These are phyloP conservation scores for Tolypocladium paradoxum DNA, from an alignment of 2,329 filamentous ascomycete genomes.

Conservation along the genomic window DNA sequence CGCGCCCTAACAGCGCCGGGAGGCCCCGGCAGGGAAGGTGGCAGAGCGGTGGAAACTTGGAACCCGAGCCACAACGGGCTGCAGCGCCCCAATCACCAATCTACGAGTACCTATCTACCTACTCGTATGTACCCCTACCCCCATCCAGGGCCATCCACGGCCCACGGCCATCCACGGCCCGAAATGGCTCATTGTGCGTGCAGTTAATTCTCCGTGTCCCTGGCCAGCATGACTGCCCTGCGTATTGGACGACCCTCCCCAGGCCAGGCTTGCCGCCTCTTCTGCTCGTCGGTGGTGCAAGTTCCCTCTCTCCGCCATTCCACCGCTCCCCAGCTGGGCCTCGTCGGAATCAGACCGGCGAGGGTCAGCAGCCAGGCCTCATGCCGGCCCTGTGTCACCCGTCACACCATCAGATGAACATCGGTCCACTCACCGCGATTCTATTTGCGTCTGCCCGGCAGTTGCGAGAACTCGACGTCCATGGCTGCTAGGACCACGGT, in stretches of 20 bases:
- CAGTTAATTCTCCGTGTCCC: too few relatives aligned
- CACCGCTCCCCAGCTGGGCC: neutral
- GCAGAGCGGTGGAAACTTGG: neutral
- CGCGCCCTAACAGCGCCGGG: slow-evolving; percentile 2
- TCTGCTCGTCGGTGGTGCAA: too few relatives aligned
- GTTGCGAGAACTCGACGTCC: neutral
- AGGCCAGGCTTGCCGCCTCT: too few relatives aligned
- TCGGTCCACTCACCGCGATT: neutral
- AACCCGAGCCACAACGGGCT: neutral
- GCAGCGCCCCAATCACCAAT: neutral
- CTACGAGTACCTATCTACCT: too few relatives aligned
- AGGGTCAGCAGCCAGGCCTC: neutral
- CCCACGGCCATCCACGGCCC: neutral
- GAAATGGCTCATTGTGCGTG: neutral
- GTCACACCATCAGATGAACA: neutral
- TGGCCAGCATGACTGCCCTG: neutral
- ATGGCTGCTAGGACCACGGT: too few relatives aligned
- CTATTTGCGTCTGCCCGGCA: neutral
- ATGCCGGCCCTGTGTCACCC: neutral
- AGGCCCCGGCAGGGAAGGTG: slow-evolving; percentile 5
- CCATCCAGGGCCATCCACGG: neutral
- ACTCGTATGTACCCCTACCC: neutral
- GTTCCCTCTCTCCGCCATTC: neutral
- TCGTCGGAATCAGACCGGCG: neutral
- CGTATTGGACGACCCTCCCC: too few relatives aligned